Conservation (phyloP, 2,329 filamentous ascomycete species). For the Aspergillus udagawae region DNA sequence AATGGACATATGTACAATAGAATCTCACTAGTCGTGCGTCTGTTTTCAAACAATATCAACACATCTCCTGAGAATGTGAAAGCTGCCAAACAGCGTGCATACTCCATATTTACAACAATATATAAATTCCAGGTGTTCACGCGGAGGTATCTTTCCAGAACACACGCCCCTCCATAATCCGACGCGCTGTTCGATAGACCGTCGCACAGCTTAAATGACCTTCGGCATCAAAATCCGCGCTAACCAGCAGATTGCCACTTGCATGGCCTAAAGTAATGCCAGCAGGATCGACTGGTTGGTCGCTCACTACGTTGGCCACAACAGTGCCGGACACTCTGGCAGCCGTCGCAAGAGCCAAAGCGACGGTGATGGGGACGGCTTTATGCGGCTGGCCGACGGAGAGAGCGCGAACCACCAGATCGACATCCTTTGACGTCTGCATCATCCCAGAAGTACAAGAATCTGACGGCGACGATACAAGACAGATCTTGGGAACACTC, state of each 20-base stretch:
- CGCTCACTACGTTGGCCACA: conserved; percentile 30
- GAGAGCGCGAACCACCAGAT: conserved; percentile 47
- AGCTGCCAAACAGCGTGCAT: background rate
- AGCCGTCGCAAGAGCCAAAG: conserved; percentile 48
- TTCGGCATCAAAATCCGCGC: conserved; percentile 34
- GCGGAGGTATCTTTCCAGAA: conserved; percentile 32
- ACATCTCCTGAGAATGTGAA: background rate
- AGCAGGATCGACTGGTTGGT: conserved; percentile 24
- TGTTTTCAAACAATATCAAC: background rate
- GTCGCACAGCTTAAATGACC: conserved; percentile 38
- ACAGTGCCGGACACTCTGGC: conserved; percentile 43
- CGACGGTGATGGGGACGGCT: conserved; percentile 54
- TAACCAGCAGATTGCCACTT: conserved; percentile 45
- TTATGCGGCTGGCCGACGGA: conserved; percentile 56
- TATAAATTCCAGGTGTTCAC: background rate
- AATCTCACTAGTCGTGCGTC: background rate
- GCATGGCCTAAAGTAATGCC: conserved; percentile 44
- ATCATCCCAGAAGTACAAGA: background rate
- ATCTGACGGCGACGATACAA: conserved; percentile 41
- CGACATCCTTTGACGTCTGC: conserved; percentile 34
- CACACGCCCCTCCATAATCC: conserved; percentile 46
- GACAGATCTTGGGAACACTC: conserved; percentile 59
- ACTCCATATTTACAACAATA: background rate
- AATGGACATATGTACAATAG: background rate
- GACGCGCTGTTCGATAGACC: conserved; percentile 47